phyloP scores from a whole-genome alignment of 768 basidiomycete genomes.

The Hypholoma sublateritium region DNA sequence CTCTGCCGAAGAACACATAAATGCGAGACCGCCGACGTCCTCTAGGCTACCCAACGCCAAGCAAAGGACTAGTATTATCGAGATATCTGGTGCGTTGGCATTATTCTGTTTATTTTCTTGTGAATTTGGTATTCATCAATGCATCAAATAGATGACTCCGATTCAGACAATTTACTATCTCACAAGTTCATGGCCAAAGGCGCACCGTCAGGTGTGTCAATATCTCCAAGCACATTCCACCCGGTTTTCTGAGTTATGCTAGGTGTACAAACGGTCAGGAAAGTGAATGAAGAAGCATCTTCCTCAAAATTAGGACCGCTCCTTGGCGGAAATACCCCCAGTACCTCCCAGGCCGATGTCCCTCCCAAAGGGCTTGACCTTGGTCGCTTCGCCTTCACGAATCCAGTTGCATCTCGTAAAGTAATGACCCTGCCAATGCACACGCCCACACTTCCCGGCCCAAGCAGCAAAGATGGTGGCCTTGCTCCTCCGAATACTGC shows the following conservation, averaged over 20 bases:
- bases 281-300: no score
- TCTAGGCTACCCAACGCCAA: background rate
- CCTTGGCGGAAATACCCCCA: background rate
- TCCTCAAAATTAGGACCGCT: no score
- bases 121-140: background rate
- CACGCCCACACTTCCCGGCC: background rate
- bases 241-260: background rate
- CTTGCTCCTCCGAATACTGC: background rate
- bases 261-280: background rate
- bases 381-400: constrained; percentile 13
- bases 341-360: background rate
- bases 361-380: constrained; percentile 3
- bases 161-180: constrained; percentile 3
- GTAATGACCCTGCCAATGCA: background rate
- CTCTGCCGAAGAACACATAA: no score
- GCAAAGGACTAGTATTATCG: constrained; percentile 15
- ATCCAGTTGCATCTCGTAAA: background rate
- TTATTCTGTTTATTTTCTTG: background rate
- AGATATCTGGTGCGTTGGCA: constrained; percentile 20
- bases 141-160: constrained; percentile 11
- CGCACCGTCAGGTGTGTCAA: background rate
- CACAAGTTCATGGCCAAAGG: background rate
- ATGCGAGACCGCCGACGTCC: background rate
- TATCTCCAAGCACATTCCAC: background rate
- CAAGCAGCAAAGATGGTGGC: background rate